These are phyloP conservation scores for Gaeumannomyces tritici DNA, from an alignment of 2,329 filamentous ascomycete species.

Conservation along the genomic window DNA sequence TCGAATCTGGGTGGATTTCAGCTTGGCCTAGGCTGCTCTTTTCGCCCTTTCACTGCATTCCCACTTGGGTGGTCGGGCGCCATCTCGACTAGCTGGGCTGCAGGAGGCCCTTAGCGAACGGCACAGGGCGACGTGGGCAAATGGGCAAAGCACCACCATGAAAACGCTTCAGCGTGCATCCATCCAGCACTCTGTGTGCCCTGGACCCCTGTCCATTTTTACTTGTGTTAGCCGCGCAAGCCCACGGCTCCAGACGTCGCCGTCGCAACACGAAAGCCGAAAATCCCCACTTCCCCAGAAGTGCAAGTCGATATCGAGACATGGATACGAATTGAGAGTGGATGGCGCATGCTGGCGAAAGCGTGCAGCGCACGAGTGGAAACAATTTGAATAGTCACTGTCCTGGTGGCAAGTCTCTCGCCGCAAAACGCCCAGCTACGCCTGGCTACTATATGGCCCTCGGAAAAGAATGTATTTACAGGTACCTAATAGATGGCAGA, in stretches of 20 bases:
- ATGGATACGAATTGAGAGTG: background rate
- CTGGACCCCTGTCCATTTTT: background rate
- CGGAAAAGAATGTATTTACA: no score
- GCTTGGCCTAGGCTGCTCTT: no score
- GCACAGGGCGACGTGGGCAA: background rate
- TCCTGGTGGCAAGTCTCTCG: no score
- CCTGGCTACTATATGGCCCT: no score
- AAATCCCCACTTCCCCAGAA: background rate
- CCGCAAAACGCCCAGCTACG: no score
- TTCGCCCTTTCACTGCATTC: background rate
- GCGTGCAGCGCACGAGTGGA: no score
- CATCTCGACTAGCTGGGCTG: background rate
- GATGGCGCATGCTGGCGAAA: no score
- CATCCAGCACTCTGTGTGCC: background rate
- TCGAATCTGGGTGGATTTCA: no score
- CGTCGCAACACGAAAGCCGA: background rate
- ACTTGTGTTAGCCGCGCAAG: background rate
- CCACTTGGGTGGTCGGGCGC: background rate
- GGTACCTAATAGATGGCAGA: no score
- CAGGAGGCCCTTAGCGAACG: no score
- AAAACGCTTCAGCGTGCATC: background rate
- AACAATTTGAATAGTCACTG: no score
- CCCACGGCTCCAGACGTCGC: background rate
- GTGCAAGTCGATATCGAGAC: background rate
- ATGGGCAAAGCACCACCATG: no score